Percentiles rank a stretch among this genome's conserved stretches.
These are phyloP conservation scores for Fusarium nygamai DNA, from an alignment of 2,329 filamentous ascomycete genomes.

Conservation along the genomic window DNA sequence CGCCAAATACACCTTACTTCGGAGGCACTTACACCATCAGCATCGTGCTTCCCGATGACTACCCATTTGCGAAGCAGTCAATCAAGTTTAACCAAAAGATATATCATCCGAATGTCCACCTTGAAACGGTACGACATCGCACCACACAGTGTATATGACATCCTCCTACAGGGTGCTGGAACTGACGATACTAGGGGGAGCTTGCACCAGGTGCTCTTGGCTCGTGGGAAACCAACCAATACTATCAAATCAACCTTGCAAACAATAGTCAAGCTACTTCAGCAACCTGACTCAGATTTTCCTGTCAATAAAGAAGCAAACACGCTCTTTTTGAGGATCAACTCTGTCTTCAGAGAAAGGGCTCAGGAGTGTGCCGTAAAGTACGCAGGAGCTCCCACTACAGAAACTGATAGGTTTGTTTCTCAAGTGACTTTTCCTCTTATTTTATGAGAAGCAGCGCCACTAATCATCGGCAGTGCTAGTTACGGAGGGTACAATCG, in stretches of 20 bases:
- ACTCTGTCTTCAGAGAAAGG: not conserved
- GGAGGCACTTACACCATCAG: not conserved
- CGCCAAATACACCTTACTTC: not conserved
- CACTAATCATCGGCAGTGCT: not conserved
- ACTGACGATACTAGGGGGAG: not conserved
- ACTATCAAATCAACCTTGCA: not conserved
- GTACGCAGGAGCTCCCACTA: not conserved
- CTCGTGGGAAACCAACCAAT: not conserved
- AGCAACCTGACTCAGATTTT: accelerated
- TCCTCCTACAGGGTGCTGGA: accelerated
- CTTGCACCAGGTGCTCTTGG: not conserved
- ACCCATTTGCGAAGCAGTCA: not conserved
- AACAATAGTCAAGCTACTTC: not conserved
- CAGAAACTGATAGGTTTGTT: not conserved
- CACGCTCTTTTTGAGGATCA: not conserved
- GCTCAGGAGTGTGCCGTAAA: not conserved
- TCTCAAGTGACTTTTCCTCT: no score
- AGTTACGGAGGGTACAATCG: not conserved
- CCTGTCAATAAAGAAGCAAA: not conserved
- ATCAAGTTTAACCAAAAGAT: not conserved
- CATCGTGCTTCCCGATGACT: accelerated
- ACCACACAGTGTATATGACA: no score
- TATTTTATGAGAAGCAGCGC: accelerated
- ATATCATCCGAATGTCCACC: not conserved
- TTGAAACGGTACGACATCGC: not conserved